phyloP scores from a whole-genome alignment of 2,329 filamentous ascomycete genomes.

The Exserohilum rostratum region DNA sequence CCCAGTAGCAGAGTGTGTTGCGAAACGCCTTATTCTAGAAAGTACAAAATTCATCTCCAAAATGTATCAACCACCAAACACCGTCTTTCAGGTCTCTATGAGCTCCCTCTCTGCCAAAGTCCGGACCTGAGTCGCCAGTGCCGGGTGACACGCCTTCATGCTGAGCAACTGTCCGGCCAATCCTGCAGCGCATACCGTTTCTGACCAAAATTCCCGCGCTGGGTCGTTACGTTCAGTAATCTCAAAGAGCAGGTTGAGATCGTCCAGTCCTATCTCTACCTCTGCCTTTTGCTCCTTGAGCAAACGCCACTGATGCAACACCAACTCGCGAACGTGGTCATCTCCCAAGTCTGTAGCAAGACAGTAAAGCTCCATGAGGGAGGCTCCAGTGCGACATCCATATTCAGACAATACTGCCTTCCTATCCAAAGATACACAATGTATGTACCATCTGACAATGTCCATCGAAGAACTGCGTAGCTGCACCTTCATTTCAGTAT shows the following conservation, averaged over 20 bases:
- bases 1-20: too few species aligned
- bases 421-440: not conserved
- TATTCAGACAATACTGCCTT: not conserved
- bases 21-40: too few species aligned
- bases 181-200: not conserved
- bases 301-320: slow-evolving; percentile 1
- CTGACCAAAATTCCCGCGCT: slow-evolving; percentile 1
- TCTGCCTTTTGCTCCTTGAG: not conserved
- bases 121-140: not conserved
- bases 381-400: not conserved
- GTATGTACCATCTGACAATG: not conserved
- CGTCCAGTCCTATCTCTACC: not conserved
- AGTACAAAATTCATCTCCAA: too few species aligned
- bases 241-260: slow-evolving; percentile 9
- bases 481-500: not conserved
- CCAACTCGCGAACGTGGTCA: not conserved
- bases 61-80: too few species aligned
- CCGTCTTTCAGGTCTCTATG: too few species aligned
- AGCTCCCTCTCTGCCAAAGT: not conserved
- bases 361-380: slow-evolving; percentile 8
- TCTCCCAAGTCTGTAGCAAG: slow-evolving; percentile 6
- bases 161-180: not conserved
- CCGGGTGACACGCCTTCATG: not conserved
- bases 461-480: not conserved
- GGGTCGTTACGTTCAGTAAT: slow-evolving; percentile 1